Evolutionary conservation across 2,329 filamentous ascomycete species (phyloP).

Genomic region (Aspergillus oerlinghausenensis): DNA sequence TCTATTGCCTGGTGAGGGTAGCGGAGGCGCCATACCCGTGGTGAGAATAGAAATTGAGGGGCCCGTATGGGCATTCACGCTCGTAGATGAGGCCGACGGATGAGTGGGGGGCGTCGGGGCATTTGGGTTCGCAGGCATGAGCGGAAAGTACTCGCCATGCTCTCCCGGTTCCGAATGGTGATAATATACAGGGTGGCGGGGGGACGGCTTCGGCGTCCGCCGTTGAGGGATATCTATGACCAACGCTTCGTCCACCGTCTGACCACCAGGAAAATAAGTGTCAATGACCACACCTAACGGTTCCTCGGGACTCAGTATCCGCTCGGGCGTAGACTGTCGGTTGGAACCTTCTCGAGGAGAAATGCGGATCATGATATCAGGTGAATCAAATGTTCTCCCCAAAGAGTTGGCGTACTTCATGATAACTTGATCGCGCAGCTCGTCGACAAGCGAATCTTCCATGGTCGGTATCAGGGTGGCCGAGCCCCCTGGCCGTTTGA

Average conservation of each 20-base stretch:
- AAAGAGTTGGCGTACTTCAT: conserved; percentile 92
- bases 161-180: conserved; percentile 61
- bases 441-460: conserved; percentile 89
- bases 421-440: conserved; percentile 86
- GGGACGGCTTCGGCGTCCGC: conserved; percentile 76
- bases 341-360: conserved; percentile 58
- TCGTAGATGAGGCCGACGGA: conserved; percentile 38
- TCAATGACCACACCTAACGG: conserved; percentile 73
- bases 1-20: conserved; percentile 76
- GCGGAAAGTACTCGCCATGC: conserved; percentile 78
- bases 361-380: conserved; percentile 79
- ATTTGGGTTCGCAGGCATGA: conserved; percentile 51
- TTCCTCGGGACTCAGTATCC: conserved; percentile 79
- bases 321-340: conserved; percentile 51
- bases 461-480: conserved; percentile 80
- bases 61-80: conserved; percentile 39
- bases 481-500: conserved; percentile 79
- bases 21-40: conserved; percentile 71
- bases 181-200: conserved; percentile 50
- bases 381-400: conserved; percentile 81
- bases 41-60: conserved; percentile 76
- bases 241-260: conserved; percentile 82
- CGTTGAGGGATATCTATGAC: conserved; percentile 79
- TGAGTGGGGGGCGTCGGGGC: conserved; percentile 39
- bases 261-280: conserved; percentile 77